These are phyloP conservation scores for Botryosphaeria dothidea DNA, from an alignment of 2,329 filamentous ascomycete species.

Conservation along the genomic window DNA sequence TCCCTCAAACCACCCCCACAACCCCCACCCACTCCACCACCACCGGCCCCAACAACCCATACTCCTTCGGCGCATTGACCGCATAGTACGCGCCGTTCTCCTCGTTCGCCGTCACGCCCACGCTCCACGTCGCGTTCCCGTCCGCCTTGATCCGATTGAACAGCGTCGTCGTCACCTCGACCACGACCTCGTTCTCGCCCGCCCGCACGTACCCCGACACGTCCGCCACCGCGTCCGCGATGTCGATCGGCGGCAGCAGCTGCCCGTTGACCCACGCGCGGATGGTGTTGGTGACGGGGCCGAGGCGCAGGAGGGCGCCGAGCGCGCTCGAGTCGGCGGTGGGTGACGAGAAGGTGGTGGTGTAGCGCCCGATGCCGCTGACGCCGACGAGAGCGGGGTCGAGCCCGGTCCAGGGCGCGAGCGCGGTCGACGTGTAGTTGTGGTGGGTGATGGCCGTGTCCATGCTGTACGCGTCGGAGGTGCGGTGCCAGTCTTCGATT, in stretches of 20 bases:
- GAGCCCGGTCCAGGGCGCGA: conserved; percentile 40
- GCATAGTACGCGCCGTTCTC: conserved; percentile 19
- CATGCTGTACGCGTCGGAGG: conserved; percentile 33
- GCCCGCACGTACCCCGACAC: conserved; percentile 26
- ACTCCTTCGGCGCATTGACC: conserved; percentile 17
- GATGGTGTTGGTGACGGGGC: conserved; percentile 31
- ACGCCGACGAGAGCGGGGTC: conserved; percentile 29
- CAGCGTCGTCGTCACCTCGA: conserved; percentile 34
- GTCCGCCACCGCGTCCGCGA: conserved; percentile 27
- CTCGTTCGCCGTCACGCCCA: conserved; percentile 23
- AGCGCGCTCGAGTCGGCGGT: conserved; percentile 11
- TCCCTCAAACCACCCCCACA: neutral
- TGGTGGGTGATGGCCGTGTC: conserved; percentile 33
- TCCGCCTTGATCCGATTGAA: conserved; percentile 30
- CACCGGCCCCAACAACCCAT: conserved; percentile 22
- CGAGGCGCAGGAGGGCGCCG: conserved; percentile 29
- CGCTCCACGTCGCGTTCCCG: conserved; percentile 19
- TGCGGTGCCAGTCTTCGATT: conserved; percentile 43
- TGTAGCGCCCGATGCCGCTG: conserved; percentile 39
- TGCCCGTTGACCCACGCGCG: conserved; percentile 32
- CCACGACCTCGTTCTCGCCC: conserved; percentile 30
- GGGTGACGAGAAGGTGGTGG: conserved; percentile 31
- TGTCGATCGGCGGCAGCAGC: conserved; percentile 33
- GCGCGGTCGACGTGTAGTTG: conserved; percentile 25
- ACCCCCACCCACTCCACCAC: conserved; percentile 18